phyloP scores from a whole-genome alignment of 495 filamentous ascomycete species.

The Parathielavia appendiculata region DNA sequence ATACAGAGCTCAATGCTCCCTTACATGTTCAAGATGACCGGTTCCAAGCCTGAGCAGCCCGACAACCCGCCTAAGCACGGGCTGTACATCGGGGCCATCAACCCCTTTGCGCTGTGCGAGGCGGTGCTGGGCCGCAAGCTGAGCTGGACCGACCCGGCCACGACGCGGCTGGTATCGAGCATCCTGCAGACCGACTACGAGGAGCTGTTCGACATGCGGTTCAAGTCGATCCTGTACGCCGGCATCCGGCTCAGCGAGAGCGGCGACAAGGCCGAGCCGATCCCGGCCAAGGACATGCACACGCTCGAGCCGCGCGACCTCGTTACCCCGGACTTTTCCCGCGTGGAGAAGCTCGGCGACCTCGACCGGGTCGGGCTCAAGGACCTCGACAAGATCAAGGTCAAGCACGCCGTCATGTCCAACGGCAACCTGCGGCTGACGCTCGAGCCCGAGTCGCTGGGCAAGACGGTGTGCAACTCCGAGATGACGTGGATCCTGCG shows the following conservation, averaged over 20 bases:
- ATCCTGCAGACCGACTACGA: conserved; percentile 41
- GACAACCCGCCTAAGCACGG: conserved; percentile 32
- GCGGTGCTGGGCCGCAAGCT: conserved; percentile 35
- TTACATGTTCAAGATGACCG: conserved; percentile 1
- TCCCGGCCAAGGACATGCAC: conserved; percentile 30
- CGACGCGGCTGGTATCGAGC: conserved; percentile 29
- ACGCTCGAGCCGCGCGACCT: conserved; percentile 37
- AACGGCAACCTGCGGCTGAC: conserved; percentile 37
- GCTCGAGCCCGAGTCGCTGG: conserved; percentile 25
- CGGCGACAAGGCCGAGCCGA: conserved; percentile 29
- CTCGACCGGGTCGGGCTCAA: conserved; percentile 32
- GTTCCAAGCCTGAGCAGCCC: conserved; percentile 19
- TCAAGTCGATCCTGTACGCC: conserved; percentile 35
- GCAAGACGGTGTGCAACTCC: conserved; percentile 28
- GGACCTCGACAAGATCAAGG: conserved; percentile 24
- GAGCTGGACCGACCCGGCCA: conserved; percentile 25
- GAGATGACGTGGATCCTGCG: conserved; percentile 32
- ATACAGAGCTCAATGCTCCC: no score
- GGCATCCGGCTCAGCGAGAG: conserved; percentile 34
- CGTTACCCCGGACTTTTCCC: conserved; percentile 34
- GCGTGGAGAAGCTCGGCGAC: conserved; percentile 29
- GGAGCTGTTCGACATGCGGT: conserved; percentile 40
- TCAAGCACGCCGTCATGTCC: conserved; percentile 34
- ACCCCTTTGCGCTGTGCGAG: conserved; percentile 39
- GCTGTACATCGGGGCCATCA: conserved; percentile 35